phyloP scores from a whole-genome alignment of 1,284 basidiomycete species.

The Hymenochaete sp. region DNA sequence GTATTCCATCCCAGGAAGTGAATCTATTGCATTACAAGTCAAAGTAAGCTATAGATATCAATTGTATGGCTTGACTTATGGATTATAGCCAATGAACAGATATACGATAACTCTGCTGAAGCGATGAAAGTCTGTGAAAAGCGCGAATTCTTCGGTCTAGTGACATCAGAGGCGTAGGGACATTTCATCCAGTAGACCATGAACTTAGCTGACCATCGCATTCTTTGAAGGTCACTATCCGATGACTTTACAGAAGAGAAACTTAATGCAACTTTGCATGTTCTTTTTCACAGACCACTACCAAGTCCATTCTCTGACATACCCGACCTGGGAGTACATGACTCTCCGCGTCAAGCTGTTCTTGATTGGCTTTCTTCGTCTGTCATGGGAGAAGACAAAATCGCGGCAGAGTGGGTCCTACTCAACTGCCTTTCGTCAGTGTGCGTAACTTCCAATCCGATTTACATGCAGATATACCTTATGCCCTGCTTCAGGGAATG shows the following conservation, averaged over 20 bases:
- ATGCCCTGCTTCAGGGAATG: constrained; percentile 45
- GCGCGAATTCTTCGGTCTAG: constrained; percentile 60
- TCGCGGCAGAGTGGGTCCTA: constrained; percentile 74
- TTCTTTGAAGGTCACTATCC: constrained; percentile 8
- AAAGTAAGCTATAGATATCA: constrained; percentile 41
- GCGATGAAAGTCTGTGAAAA: constrained; percentile 50
- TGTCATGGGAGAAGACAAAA: constrained; percentile 54
- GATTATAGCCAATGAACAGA: constrained; percentile 29
- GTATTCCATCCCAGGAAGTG: constrained; percentile 43
- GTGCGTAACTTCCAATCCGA: constrained; percentile 31
- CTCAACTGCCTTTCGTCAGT: constrained; percentile 56
- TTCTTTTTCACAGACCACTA: constrained; percentile 45
- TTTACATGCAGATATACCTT: constrained; percentile 8
- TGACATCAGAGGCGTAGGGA: constrained; percentile 53
- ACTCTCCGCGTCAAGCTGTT: constrained; percentile 41
- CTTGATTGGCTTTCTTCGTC: constrained; percentile 64
- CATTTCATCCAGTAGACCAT: not conserved
- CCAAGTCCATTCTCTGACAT: constrained; percentile 21
- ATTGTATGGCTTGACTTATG: not conserved
- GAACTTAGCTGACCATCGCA: not conserved
- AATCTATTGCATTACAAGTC: constrained; percentile 57
- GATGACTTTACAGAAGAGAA: constrained; percentile 30
- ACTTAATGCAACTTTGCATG: constrained; percentile 55
- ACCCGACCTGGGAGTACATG: constrained; percentile 12
- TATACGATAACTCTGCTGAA: constrained; percentile 44